Percentiles rank a stretch among this genome's conserved stretches.
Evolutionary conservation across 805 yeast species (phyloP).

Genomic region (Candida chauliodis): DNA sequence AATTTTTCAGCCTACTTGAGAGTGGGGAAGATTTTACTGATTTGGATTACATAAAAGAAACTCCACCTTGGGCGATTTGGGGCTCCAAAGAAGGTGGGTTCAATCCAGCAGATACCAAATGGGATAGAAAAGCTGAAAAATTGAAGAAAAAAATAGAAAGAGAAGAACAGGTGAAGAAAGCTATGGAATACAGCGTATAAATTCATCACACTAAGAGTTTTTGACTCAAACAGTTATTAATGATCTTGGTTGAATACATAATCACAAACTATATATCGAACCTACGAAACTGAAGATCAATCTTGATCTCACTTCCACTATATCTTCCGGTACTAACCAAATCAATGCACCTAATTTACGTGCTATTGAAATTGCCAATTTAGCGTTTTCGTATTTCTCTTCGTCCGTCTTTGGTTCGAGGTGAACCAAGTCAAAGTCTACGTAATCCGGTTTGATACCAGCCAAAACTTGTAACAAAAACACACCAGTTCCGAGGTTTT

Average conservation of each 20-base stretch:
- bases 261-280: constrained; percentile 32
- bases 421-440: constrained; percentile 87
- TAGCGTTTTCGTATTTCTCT: constrained; percentile 89
- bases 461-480: constrained; percentile 86
- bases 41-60: constrained; percentile 73
- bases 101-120: constrained; percentile 78
- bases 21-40: constrained; percentile 68
- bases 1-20: constrained; percentile 66
- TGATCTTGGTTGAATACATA: too few relatives aligned
- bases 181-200: too few relatives aligned
- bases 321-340: constrained; percentile 99
- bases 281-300: constrained; percentile 93
- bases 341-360: constrained; percentile 96
- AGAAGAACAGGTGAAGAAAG: constrained; percentile 21
- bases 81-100: constrained; percentile 85
- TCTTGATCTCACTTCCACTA: constrained; percentile 91
- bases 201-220: too few relatives aligned
- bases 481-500: constrained; percentile 69
- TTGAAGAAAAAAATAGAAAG: constrained; percentile 43
- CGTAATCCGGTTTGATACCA: constrained; percentile 96
- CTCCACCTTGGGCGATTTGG: constrained; percentile 90
- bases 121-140: constrained; percentile 60
- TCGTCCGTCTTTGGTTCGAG: constrained; percentile 70
- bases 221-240: constrained; percentile 72
- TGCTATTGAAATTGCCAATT: constrained; percentile 95